phyloP scores from a whole-genome alignment of 1,284 basidiomycete genomes.

The Boletus smithii region DNA sequence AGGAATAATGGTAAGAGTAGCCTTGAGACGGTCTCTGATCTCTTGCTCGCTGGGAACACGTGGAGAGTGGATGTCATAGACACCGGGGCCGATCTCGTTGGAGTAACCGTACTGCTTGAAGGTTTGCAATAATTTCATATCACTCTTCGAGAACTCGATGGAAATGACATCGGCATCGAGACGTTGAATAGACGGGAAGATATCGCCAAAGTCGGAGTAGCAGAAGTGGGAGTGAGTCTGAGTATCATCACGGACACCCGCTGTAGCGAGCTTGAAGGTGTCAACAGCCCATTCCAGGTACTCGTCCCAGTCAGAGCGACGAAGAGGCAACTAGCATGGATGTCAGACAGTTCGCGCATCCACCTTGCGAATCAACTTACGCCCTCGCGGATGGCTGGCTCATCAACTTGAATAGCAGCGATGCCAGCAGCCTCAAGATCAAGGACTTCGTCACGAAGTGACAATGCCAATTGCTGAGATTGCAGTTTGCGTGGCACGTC shows the following conservation, averaged over 20 bases:
- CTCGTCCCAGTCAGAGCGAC: conserved; percentile 89
- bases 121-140: conserved; percentile 94
- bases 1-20: conserved; percentile 80
- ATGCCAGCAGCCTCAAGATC: conserved; percentile 99
- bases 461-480: conserved; percentile 97
- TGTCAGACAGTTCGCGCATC: conserved; percentile 14
- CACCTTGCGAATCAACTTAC: conserved; percentile 42
- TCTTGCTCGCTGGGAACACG: conserved; percentile 94
- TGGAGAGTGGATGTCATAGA: conserved; percentile 99
- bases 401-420: conserved; percentile 98
- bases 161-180: conserved; percentile 99
- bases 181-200: conserved; percentile 96
- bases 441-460: conserved; percentile 96
- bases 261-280: conserved; percentile 94
- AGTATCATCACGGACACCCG: conserved; percentile 87
- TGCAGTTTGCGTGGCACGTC: conserved; percentile 96
- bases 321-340: conserved; percentile 72
- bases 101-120: conserved; percentile 97
- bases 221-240: conserved; percentile 99
- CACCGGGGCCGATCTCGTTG: conserved; percentile 98
- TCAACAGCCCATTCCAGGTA: conserved; percentile 98
- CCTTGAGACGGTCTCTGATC: conserved; percentile 89
- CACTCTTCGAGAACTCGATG: conserved; percentile 97
- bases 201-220: conserved; percentile 95
- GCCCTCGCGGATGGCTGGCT: conserved; percentile 99